These are phyloP conservation scores for Irineochytrium annulatum DNA, from an alignment of 192 early-diverging fungal species.

Conservation along the genomic window DNA sequence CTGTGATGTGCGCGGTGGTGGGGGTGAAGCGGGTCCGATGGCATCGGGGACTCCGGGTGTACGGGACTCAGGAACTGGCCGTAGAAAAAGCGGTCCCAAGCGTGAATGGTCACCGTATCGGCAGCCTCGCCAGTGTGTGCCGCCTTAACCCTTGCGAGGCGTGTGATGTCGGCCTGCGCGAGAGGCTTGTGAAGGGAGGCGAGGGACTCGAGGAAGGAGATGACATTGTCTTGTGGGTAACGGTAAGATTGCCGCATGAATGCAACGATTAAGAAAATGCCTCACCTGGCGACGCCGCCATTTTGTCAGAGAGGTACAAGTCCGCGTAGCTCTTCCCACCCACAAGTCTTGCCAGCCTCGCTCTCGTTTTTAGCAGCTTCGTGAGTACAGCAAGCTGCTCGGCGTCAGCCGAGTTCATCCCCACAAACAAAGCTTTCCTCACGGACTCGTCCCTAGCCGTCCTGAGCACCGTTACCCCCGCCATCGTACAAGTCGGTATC, in stretches of 20 bases:
- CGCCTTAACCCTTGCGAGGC: slow-evolving; percentile 44
- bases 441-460: slow-evolving; percentile 58
- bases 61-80: slow-evolving; percentile 31
- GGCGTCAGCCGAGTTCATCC: slow-evolving; percentile 65
- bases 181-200: slow-evolving; percentile 53
- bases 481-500: slow-evolving; percentile 55
- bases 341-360: slow-evolving; percentile 67
- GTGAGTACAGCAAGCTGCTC: slow-evolving; percentile 69
- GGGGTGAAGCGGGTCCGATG: slow-evolving; percentile 12
- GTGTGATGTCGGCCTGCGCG: slow-evolving; percentile 45
- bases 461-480: slow-evolving; percentile 62
- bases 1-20: not conserved
- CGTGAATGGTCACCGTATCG: slow-evolving; percentile 35
- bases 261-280: not conserved
- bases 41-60: not conserved
- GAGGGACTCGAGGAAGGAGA: slow-evolving; percentile 76
- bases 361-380: slow-evolving; percentile 66
- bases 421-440: slow-evolving; percentile 69
- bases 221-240: slow-evolving; percentile 60
- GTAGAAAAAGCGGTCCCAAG: slow-evolving; percentile 86
- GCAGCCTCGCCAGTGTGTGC: slow-evolving; percentile 11
- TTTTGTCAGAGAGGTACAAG: slow-evolving; percentile 85
- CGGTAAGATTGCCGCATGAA: not conserved
- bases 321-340: slow-evolving; percentile 81
- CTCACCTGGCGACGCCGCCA: slow-evolving; percentile 78